Evolutionary conservation across 2,329 filamentous ascomycete genomes (phyloP).

Genomic region (Magnaporthiopsis poae): DNA sequence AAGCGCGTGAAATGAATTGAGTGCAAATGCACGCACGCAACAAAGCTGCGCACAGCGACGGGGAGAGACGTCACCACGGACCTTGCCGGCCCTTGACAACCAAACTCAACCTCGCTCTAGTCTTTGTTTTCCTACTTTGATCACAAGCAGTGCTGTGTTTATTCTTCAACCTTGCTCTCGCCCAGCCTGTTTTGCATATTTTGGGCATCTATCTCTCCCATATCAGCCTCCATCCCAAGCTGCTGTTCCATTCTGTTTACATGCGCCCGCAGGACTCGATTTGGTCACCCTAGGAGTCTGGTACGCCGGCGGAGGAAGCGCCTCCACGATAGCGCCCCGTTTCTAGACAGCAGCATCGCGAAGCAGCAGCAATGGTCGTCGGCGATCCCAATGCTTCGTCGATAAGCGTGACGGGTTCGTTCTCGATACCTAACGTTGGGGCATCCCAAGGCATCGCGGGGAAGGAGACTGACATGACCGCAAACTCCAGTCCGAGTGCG

Average conservation of each 20-base stretch:
- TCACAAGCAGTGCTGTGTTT: slow-evolving; percentile 7
- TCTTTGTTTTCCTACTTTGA: neutral
- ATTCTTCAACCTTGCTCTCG: neutral
- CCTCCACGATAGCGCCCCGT: neutral
- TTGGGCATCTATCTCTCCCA: neutral
- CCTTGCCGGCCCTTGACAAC: slow-evolving; percentile 1
- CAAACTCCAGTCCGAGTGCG: slow-evolving; percentile 52
- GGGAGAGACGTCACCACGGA: slow-evolving; percentile 1
- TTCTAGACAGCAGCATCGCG: neutral
- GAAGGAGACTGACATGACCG: neutral
- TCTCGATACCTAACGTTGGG: neutral
- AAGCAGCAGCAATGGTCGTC: neutral
- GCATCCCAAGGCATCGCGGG: neutral
- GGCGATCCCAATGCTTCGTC: slow-evolving; percentile 33
- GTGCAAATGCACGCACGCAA: neutral
- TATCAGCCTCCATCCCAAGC: neutral
- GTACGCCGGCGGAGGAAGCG: neutral
- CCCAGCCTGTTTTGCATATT: neutral
- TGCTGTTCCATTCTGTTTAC: slow-evolving; percentile 1
- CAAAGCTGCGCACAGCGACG: neutral
- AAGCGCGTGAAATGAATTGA: neutral
- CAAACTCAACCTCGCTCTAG: neutral
- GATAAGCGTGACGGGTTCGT: slow-evolving; percentile 48
- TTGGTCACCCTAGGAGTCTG: neutral
- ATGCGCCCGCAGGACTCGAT: neutral